phyloP scores from a whole-genome alignment of 1,284 basidiomycete species.

The Ustilago curta region DNA sequence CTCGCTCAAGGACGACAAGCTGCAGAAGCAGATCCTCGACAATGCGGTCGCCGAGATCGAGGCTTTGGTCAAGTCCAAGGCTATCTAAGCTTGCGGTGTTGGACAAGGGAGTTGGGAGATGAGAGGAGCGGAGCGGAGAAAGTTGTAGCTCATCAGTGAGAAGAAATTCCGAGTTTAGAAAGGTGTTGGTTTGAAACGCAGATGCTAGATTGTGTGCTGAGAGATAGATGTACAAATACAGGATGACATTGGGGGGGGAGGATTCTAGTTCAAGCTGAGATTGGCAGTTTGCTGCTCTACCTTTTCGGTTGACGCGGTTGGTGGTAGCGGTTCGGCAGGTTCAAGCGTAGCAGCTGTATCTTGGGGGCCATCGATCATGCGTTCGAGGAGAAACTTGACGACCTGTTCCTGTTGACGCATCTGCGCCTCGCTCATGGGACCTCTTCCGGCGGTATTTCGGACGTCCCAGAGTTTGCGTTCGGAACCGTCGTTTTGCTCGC shows the following conservation, averaged over 20 bases:
- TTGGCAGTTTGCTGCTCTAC: slow-evolving; percentile 28
- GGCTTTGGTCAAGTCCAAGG: slow-evolving; percentile 71
- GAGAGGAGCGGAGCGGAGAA: not conserved
- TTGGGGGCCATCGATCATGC: slow-evolving; percentile 53
- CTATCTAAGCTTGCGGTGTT: slow-evolving; percentile 59
- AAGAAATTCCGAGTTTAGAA: no score
- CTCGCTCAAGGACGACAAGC: slow-evolving; percentile 87
- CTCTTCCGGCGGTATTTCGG: slow-evolving; percentile 63
- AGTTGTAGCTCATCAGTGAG: slow-evolving; percentile 2
- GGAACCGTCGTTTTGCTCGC: slow-evolving; percentile 44
- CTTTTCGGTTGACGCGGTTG: slow-evolving; percentile 8
- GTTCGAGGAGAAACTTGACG: slow-evolving; percentile 61
- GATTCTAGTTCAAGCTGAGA: slow-evolving; percentile 25
- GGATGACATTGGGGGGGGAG: not conserved
- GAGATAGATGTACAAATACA: slow-evolving; percentile 10
- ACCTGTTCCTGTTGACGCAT: slow-evolving; percentile 64
- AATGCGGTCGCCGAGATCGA: slow-evolving; percentile 91
- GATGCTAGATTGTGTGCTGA: not conserved
- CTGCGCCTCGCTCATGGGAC: slow-evolving; percentile 68
- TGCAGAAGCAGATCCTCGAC: slow-evolving; percentile 88
- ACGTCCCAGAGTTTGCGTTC: slow-evolving; percentile 67
- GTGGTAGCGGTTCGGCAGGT: slow-evolving; percentile 32
- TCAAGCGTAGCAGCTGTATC: slow-evolving; percentile 20
- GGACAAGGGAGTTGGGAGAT: not conserved
- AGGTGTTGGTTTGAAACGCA: no score